Evolutionary conservation across 2,329 filamentous ascomycete species (phyloP).

Genomic region (Calonectria hawksworthii): DNA sequence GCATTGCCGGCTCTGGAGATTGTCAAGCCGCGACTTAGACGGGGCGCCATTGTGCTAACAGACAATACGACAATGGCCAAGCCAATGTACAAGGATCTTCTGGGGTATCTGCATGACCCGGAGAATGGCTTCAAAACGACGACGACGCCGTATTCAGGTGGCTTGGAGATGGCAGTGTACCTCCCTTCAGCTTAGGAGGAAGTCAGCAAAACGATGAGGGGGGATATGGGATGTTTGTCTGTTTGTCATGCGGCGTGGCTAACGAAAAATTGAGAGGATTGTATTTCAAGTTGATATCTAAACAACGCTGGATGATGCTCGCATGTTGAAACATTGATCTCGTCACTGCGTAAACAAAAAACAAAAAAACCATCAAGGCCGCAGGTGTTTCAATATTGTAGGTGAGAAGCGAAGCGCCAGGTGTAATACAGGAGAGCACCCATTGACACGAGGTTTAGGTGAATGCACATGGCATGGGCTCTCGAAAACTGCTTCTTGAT

Average conservation of each 20-base stretch:
- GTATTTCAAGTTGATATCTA: background rate
- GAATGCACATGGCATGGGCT: conserved; percentile 59
- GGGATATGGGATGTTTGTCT: background rate
- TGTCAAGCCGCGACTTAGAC: conserved; percentile 60
- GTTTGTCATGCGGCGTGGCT: background rate
- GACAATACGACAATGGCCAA: conserved; percentile 62
- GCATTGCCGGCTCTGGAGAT: conserved; percentile 66
- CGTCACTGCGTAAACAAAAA: background rate
- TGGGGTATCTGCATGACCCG: conserved; percentile 60
- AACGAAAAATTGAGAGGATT: background rate
- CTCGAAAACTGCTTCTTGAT: conserved; percentile 50
- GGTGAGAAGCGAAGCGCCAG: conserved; percentile 44
- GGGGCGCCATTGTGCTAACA: conserved; percentile 62
- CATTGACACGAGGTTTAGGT: conserved; percentile 56
- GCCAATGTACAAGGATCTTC: conserved; percentile 61
- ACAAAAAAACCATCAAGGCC: background rate
- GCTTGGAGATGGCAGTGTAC: conserved; percentile 48
- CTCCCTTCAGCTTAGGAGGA: conserved; percentile 34
- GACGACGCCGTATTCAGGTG: conserved; percentile 50
- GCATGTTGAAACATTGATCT: background rate
- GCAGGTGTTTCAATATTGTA: conserved; percentile 27
- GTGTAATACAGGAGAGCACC: conserved; percentile 48
- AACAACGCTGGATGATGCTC: background rate
- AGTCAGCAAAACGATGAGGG: background rate
- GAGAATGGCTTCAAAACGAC: conserved; percentile 63